Evolutionary conservation across 352 stramenopile genomes (phyloP).

Genomic region (Globisporangium ultimum): DNA sequence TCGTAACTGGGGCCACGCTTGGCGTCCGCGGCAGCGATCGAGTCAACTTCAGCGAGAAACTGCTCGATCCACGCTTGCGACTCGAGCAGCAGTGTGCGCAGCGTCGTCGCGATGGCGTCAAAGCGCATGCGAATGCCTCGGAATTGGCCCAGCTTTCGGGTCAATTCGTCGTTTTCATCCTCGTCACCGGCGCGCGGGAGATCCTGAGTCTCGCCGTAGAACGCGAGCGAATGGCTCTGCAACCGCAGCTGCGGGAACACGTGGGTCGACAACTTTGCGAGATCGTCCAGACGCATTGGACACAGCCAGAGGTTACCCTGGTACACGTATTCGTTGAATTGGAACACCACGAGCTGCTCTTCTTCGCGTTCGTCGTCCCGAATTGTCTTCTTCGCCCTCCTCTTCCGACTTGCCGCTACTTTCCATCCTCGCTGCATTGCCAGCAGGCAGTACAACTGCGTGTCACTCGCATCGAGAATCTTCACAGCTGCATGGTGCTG

Average conservation of each 20-base stretch:
- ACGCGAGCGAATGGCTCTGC: slow-evolving; percentile 38
- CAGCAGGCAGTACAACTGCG: slow-evolving; percentile 54
- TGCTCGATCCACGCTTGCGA: slow-evolving; percentile 51
- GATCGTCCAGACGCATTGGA: slow-evolving; percentile 30
- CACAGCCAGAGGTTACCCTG: slow-evolving; percentile 27
- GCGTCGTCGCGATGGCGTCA: slow-evolving; percentile 19
- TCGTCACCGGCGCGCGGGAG: slow-evolving; percentile 14
- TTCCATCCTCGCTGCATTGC: not conserved
- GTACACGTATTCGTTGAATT: slow-evolving; percentile 68
- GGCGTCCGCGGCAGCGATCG: slow-evolving; percentile 16
- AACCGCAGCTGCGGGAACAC: slow-evolving; percentile 41
- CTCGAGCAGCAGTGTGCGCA: slow-evolving; percentile 43
- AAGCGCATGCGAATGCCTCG: slow-evolving; percentile 23
- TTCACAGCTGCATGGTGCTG: not conserved
- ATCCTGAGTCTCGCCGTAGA: slow-evolving; percentile 31
- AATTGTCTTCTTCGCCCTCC: slow-evolving; percentile 3
- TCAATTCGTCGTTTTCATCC: not conserved
- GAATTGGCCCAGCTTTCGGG: slow-evolving; percentile 12
- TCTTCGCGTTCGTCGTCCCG: slow-evolving; percentile 15
- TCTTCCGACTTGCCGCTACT: not conserved
- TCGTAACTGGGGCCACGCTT: slow-evolving; percentile 9
- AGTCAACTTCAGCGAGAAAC: slow-evolving; percentile 46
- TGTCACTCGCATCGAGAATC: slow-evolving; percentile 51
- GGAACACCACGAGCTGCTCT: slow-evolving; percentile 45
- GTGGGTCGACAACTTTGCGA: slow-evolving; percentile 28